Evolutionary conservation across 495 filamentous ascomycete genomes (phyloP), one percentile per base, ranked within the genome.

Genomic region (Platismatia glauca): DNA sequence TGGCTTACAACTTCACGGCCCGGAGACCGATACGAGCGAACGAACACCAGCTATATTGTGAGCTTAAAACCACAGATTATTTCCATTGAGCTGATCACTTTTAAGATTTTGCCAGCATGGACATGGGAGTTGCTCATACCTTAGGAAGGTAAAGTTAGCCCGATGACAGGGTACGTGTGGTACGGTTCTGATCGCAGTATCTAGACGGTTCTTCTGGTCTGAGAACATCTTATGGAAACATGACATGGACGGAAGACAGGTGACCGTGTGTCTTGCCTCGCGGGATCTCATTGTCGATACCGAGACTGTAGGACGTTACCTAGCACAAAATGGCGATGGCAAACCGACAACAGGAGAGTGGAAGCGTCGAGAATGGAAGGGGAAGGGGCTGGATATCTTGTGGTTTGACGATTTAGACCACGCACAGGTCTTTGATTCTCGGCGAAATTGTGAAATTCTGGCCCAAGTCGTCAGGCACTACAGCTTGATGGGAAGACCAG

Each of bases 1-100:
- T 89, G 46, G 84, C 84, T n/a, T 88, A 84, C 76, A 89, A 89
- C 67, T 88, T 89, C 67, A 85, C 81, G 16, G 68, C 75, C 35
- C 77, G 86, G 5, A 70, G 70, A 52, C 85, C 86, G 0, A 71
- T 57, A 34, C 59, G 58, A 31, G 84, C 86, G 6, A 86, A 85
- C 64, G 84, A 89, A 71, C 78, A 81, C 72, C 81, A 84, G 71
- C 75, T 89, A 41, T 82, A 82, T 71, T 89, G 59, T 61, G 27
- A 35, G 59, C 44, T 53, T 5, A 34, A 22, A 38, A 4, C 15
- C 20, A n/a, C 48, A 37, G 16, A 39, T 39, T 39, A 13, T n/a
- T 18, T 13, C 41, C 1, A 24, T 20, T 35, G 1, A 16, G 50
- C 37, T 53, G 43, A 55, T 43, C 39, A 38, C 12, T 16, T n/a